A percentile compares a stretch with the other conserved stretches of the same genome.
Evolutionary conservation across 495 filamentous ascomycete species (phyloP).

Genomic region (Xylaria palmicola): DNA sequence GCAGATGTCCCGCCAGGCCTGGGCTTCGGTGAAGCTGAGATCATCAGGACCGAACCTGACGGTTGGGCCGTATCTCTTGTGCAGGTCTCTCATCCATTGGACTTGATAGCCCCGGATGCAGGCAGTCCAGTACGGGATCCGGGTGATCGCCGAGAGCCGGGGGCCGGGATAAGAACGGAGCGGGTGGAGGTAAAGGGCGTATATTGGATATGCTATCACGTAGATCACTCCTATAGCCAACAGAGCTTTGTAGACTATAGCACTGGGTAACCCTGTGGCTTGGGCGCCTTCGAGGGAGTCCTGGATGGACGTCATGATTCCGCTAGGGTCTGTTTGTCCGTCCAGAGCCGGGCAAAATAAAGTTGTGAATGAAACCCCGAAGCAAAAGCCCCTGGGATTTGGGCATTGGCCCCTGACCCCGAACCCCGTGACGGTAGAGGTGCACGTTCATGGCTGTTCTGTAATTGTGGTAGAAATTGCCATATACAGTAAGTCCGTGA

Average conservation of each 20-base stretch:
- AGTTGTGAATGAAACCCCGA: background rate
- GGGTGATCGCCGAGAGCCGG: background rate
- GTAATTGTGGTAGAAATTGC: too few species aligned
- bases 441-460: too few species aligned
- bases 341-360: background rate
- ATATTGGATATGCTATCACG: background rate
- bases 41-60: conserved; percentile 41
- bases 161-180: conserved; percentile 15
- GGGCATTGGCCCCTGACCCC: too few species aligned
- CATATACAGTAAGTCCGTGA: too few species aligned
- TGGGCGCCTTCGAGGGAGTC: background rate
- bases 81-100: conserved; percentile 26
- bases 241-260: background rate
- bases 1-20: conserved; percentile 52
- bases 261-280: background rate
- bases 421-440: too few species aligned
- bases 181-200: conserved; percentile 11
- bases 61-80: conserved; percentile 41
- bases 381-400: too few species aligned
- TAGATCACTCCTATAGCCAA: background rate
- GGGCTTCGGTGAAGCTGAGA: conserved; percentile 38
- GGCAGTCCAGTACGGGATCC: conserved; percentile 14
- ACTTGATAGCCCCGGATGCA: conserved; percentile 12
- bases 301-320: background rate
- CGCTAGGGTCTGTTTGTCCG: background rate